These are phyloP conservation scores for Saccharomycopsis crataegensis DNA, from an alignment of 1,139 yeast species.

Conservation along the genomic window DNA sequence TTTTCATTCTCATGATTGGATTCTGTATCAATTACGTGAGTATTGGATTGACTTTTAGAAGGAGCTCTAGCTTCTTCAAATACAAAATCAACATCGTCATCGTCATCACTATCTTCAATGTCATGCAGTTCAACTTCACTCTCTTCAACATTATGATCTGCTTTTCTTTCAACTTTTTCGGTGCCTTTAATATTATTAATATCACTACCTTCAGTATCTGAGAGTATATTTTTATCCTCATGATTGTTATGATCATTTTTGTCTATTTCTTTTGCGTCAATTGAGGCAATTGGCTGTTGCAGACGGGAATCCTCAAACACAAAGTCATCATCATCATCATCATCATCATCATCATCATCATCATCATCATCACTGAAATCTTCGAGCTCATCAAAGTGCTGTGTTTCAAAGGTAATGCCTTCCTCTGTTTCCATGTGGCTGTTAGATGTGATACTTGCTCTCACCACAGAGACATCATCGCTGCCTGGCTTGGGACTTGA, in stretches of 20 bases:
- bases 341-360: background rate
- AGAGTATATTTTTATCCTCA: background rate
- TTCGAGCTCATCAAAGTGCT: background rate
- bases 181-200: too few relatives aligned
- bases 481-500: too few relatives aligned
- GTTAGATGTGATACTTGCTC: too few relatives aligned
- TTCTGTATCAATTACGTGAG: background rate
- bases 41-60: background rate
- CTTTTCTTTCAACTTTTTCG: background rate
- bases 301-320: background rate
- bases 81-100: slow-evolving; percentile 2
- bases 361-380: background rate
- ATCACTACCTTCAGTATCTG: background rate
- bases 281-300: background rate
- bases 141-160: background rate
- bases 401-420: too few relatives aligned
- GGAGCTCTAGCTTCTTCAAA: background rate
- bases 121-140: background rate
- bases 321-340: background rate
- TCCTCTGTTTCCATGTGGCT: too few relatives aligned
- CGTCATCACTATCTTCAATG: background rate
- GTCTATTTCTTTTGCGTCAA: background rate
- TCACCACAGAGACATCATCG: too few relatives aligned
- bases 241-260: background rate
- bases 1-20: background rate